A percentile compares a stretch with the other conserved stretches of the same genome.
phyloP scores from a whole-genome alignment of 2,329 filamentous ascomycete species.

The Apiospora aurea region DNA sequence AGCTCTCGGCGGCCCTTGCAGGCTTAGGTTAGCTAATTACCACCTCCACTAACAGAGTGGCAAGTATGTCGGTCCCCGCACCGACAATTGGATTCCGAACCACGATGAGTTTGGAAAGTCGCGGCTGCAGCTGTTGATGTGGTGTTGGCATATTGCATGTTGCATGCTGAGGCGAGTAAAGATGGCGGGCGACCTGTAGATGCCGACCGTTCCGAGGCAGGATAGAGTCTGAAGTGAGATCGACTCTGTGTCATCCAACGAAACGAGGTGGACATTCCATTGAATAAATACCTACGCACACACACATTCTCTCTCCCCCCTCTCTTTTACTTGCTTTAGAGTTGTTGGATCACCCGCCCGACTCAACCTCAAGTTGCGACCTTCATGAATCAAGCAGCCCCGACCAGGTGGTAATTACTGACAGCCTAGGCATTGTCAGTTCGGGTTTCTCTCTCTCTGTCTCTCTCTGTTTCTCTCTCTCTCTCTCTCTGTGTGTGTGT shows the following conservation, averaged over 20 bases:
- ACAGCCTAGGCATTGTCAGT: neutral
- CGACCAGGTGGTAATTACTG: neutral
- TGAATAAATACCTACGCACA: neutral
- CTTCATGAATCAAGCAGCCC: conserved; percentile 1
- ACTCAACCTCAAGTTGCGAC: conserved; percentile 2
- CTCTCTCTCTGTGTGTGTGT: too few species aligned
- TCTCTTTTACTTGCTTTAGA: neutral
- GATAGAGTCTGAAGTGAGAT: conserved; percentile 4
- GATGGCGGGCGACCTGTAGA: neutral
- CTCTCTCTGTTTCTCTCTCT: too few species aligned
- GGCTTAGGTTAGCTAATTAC: neutral
- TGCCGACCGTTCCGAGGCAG: conserved; percentile 2
- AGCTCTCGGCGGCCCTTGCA: neutral
- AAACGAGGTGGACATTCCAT: conserved; percentile 16
- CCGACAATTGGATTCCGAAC: neutral
- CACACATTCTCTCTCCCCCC: neutral
- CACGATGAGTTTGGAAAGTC: neutral
- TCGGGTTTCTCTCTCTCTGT: too few species aligned
- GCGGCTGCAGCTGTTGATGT: neutral
- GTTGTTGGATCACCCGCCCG: neutral
- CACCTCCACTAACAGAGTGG: neutral
- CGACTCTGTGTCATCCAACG: conserved; percentile 8
- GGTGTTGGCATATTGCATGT: neutral
- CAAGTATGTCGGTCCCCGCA: neutral
- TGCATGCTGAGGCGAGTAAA: neutral